These are phyloP conservation scores for Tylopilus sp. DNA, from an alignment of 768 basidiomycete species.

Conservation along the genomic window DNA sequence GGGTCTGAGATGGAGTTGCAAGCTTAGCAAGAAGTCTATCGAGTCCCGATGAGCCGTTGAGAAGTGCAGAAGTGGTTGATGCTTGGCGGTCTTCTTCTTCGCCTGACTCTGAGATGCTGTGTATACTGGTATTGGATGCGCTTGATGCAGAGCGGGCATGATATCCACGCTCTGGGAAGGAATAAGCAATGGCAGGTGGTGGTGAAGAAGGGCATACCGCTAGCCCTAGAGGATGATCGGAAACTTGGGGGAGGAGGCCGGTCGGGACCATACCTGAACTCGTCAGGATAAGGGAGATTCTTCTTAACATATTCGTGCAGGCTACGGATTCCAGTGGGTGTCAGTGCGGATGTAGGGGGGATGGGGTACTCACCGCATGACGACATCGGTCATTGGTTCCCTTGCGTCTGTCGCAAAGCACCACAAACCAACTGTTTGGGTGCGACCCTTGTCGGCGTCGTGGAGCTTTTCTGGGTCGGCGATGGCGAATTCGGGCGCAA, in stretches of 20 bases:
- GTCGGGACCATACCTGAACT: slow-evolving; percentile 66
- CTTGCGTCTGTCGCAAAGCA: slow-evolving; percentile 65
- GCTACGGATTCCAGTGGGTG: slow-evolving; percentile 34
- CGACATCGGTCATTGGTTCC: slow-evolving; percentile 68
- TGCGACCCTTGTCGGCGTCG: slow-evolving; percentile 51
- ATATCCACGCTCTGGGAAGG: slow-evolving; percentile 19
- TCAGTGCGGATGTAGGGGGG: neutral
- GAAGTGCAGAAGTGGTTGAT: slow-evolving; percentile 10
- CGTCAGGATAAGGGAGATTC: slow-evolving; percentile 67
- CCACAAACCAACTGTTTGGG: slow-evolving; percentile 70
- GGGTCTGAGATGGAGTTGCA: slow-evolving; percentile 16
- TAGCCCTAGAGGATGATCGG: slow-evolving; percentile 30
- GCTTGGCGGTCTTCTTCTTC: slow-evolving; percentile 22
- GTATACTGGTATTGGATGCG: slow-evolving; percentile 33
- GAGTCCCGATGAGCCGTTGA: slow-evolving; percentile 34
- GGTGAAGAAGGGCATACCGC: slow-evolving; percentile 15
- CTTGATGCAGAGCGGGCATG: slow-evolving; percentile 31
- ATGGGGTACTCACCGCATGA: slow-evolving; percentile 53
- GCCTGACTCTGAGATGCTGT: slow-evolving; percentile 32
- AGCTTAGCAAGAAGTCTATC: slow-evolving; percentile 46
- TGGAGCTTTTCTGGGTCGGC: slow-evolving; percentile 40
- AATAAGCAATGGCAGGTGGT: slow-evolving; percentile 4
- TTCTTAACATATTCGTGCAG: slow-evolving; percentile 64
- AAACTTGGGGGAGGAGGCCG: slow-evolving; percentile 59
- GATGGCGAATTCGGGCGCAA: slow-evolving; percentile 47